Evolutionary conservation across 345 rosid genomes (phyloP).

Genomic region (Arabidopsis thaliana): DNA sequence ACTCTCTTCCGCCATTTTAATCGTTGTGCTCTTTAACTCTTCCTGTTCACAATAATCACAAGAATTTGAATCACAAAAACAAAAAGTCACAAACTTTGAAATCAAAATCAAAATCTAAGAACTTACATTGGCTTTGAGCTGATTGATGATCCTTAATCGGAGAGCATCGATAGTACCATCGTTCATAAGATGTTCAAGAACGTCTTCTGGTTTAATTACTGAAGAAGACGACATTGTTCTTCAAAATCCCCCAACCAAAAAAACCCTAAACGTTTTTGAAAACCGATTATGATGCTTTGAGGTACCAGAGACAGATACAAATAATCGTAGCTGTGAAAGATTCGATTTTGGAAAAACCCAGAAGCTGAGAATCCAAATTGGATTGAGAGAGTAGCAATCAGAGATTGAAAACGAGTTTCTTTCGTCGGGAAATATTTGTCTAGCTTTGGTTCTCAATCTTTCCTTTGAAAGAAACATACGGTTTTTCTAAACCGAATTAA

Average conservation of each 20-base stretch:
- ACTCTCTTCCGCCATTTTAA: slow-evolving; percentile 88
- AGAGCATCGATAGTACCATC: slow-evolving; percentile 89
- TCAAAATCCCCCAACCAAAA: not conserved
- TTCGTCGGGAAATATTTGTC: not conserved
- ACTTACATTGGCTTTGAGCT: slow-evolving; percentile 86
- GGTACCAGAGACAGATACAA: not conserved
- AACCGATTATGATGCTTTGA: not conserved
- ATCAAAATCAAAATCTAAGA: not conserved
- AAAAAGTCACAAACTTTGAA: not conserved
- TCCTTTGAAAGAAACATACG: not conserved
- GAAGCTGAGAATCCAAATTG: not conserved
- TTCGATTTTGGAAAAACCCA: not conserved
- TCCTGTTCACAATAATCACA: slow-evolving; percentile 52
- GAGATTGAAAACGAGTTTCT: slow-evolving; percentile 12
- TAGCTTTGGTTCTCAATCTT: not conserved
- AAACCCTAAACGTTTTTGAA: slow-evolving; percentile 30
- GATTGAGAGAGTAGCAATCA: slow-evolving; percentile 12
- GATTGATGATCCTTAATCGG: slow-evolving; percentile 80
- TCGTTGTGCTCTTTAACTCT: slow-evolving; percentile 78
- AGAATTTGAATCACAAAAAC: not conserved
- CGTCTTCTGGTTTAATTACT: slow-evolving; percentile 82
- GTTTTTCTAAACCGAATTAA: slow-evolving; percentile 14
- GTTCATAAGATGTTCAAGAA: slow-evolving; percentile 82
- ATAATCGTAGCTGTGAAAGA: not conserved
- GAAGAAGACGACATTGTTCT: slow-evolving; percentile 64